phyloP scores from a whole-genome alignment of 169 alveolate genomes.

The Cryptosporidium parvum region DNA sequence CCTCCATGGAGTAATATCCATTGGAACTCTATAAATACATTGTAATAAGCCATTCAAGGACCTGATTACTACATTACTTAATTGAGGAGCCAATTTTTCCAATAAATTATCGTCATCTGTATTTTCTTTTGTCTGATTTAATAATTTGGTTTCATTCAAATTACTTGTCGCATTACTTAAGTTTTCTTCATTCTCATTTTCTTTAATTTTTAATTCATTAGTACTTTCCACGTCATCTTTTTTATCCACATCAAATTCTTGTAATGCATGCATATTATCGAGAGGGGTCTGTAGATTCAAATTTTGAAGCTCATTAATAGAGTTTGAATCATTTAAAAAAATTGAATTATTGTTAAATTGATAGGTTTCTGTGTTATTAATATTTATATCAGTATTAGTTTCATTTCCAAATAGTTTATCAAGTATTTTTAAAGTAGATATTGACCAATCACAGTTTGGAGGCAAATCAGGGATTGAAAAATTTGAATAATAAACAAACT shows the following conservation, averaged over 20 bases:
- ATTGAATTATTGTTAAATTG: background rate
- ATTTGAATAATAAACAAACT: background rate
- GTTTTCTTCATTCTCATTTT: background rate
- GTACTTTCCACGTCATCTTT: background rate
- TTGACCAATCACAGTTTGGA: constrained; percentile 42
- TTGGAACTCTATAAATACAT: constrained; percentile 50
- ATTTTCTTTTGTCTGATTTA: background rate
- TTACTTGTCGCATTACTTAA: background rate
- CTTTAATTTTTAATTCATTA: background rate
- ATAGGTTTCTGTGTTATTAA: background rate
- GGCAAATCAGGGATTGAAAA: constrained; percentile 2
- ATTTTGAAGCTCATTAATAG: background rate
- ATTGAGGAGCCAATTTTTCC: background rate
- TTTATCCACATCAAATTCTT: constrained; percentile 4
- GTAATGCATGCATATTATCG: background rate
- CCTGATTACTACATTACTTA: constrained; percentile 6
- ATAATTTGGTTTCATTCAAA: background rate
- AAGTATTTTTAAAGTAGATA: background rate
- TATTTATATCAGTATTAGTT: background rate
- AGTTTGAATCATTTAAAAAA: background rate
- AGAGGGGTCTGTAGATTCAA: background rate
- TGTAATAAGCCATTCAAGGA: constrained; percentile 23
- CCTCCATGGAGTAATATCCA: constrained; percentile 34
- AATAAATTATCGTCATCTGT: background rate
- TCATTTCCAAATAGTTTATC: background rate